Conservation (phyloP, 176 grass and related monocot species). For the Carex littledalei region DNA sequence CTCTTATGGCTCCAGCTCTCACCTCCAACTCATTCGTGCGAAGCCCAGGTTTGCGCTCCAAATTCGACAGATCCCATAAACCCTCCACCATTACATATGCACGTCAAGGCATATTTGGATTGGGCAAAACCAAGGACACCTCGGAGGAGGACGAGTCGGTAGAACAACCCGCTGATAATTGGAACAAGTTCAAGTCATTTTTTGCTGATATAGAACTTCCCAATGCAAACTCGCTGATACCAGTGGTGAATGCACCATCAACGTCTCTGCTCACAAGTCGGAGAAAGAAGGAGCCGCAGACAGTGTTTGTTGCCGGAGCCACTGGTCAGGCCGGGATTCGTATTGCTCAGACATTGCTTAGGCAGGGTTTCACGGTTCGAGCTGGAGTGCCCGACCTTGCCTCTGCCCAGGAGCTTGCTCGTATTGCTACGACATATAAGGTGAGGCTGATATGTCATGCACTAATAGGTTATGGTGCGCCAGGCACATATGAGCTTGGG, state of each 20-base stretch:
- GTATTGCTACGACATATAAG: conserved; percentile 51
- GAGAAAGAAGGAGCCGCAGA: conserved; percentile 61
- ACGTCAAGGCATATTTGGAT: conserved; percentile 31
- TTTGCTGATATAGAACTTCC: conserved; percentile 50
- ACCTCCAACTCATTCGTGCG: conserved; percentile 68
- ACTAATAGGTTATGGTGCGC: not conserved
- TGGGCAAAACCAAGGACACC: conserved; percentile 28
- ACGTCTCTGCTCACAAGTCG: conserved; percentile 33
- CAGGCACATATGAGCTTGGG: too few relatives aligned
- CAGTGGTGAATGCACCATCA: conserved; percentile 35
- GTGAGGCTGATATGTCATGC: not conserved
- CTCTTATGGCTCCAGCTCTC: conserved; percentile 71
- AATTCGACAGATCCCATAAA: conserved; percentile 30
- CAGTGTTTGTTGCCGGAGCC: conserved; percentile 83
- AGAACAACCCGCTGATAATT: not conserved
- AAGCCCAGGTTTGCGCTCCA: conserved; percentile 26
- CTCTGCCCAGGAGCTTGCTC: conserved; percentile 70
- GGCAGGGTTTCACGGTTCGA: conserved; percentile 63
- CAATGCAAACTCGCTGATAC: conserved; percentile 53
- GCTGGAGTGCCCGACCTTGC: conserved; percentile 71
- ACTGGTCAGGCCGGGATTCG: conserved; percentile 68
- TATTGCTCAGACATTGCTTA: conserved; percentile 63
- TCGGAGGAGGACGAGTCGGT: conserved; percentile 23
- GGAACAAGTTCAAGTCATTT: conserved; percentile 46
- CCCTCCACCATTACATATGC: conserved; percentile 29